Percentiles rank a stretch among this genome's conserved stretches.
Conservation (phyloP, 768 basidiomycete genomes). For the Macrolepiota dolichaula region DNA sequence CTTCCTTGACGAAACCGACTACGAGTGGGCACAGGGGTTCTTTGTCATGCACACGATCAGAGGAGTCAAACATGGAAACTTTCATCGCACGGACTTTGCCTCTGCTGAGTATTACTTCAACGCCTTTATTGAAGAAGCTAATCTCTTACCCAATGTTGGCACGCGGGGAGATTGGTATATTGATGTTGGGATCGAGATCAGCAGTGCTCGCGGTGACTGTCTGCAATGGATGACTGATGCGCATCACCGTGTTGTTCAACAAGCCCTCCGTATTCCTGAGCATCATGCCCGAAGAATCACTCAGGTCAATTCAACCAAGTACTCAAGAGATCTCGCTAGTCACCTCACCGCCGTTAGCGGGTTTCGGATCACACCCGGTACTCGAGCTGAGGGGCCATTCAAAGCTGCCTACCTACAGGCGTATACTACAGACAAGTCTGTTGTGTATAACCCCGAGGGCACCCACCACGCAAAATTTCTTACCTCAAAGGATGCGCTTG, state of each 20-base stretch:
- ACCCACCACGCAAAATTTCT: conserved; percentile 12
- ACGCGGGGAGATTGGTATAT: conserved; percentile 17
- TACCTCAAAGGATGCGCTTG: neutral
- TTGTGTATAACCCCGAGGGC: conserved; percentile 10
- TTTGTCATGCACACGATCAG: conserved; percentile 11
- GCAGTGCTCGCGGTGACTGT: neutral
- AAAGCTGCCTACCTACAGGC: conserved; percentile 13
- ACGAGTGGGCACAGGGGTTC: conserved; percentile 3
- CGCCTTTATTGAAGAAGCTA: neutral
- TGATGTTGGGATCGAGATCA: conserved; percentile 21
- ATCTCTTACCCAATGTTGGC: neutral
- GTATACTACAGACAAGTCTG: conserved; percentile 19
- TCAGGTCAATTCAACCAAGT: conserved; percentile 6
- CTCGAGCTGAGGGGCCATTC: conserved; percentile 7
- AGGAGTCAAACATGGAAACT: conserved; percentile 12
- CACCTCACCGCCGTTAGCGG: conserved; percentile 16
- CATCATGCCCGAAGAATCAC: conserved; percentile 4
- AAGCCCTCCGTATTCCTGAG: neutral
- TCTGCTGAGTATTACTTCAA: neutral
- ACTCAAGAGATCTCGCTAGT: conserved; percentile 13
- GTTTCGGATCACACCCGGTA: conserved; percentile 14
- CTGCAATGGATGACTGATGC: conserved; percentile 14
- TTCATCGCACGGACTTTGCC: neutral
- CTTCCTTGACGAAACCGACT: neutral
- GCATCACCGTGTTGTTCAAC: neutral